Percentiles rank a stretch among this genome's conserved stretches.
phyloP scores from a whole-genome alignment of 116 monocot species.

The Cymodocea nodosa region DNA sequence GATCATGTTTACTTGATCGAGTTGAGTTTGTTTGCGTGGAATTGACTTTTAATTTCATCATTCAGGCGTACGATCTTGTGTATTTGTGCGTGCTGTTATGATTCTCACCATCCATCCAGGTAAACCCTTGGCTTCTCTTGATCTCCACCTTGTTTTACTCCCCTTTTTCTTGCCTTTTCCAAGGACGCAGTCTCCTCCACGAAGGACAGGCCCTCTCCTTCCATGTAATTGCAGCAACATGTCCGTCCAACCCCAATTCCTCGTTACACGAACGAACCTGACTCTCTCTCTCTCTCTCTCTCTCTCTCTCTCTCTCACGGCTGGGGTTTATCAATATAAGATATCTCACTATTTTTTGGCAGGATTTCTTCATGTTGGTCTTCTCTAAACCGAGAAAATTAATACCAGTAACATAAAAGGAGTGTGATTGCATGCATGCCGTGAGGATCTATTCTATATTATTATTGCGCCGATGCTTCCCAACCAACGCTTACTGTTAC shows the following conservation, averaged over 20 bases:
- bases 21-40: too few relatives aligned
- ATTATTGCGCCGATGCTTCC: too few relatives aligned
- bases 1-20: too few relatives aligned
- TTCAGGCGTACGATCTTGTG: too few relatives aligned
- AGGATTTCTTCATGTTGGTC: too few relatives aligned
- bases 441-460: too few relatives aligned
- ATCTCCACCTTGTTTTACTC: constrained; percentile 1
- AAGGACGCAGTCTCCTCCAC: neutral
- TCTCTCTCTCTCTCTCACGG: neutral
- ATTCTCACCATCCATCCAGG: too few relatives aligned
- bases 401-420: neutral
- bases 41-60: too few relatives aligned
- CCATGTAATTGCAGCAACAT: neutral
- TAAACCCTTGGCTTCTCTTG: neutral
- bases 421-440: too few relatives aligned
- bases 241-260: neutral
- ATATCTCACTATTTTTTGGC: neutral
- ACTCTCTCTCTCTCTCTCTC: neutral
- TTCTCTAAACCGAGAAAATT: too few relatives aligned
- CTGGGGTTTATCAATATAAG: neutral
- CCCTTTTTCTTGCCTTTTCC: constrained; percentile 6
- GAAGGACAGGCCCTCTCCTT: neutral
- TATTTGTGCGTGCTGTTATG: too few relatives aligned
- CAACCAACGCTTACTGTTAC: too few relatives aligned
- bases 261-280: neutral